Evolutionary conservation across 2,329 filamentous ascomycete species (phyloP).

Genomic region (Talaromyces sp.): DNA sequence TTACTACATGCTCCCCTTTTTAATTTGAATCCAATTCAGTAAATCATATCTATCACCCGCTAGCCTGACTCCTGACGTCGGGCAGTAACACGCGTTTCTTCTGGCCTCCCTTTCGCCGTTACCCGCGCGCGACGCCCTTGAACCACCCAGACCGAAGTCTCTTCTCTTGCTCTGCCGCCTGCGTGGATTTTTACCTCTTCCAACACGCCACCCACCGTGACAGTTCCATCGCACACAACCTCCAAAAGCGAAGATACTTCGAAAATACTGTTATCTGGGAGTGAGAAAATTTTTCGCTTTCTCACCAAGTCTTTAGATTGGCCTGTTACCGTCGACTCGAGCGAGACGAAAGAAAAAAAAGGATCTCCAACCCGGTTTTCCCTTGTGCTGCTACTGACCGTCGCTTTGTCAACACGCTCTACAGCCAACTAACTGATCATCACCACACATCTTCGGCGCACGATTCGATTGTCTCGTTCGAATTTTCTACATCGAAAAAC

Average conservation of each 20-base stretch:
- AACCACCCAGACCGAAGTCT: not conserved
- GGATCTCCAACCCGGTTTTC: not conserved
- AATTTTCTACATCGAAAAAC: not conserved
- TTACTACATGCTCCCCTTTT: not conserved
- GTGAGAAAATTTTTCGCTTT: not conserved
- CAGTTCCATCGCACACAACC: not conserved
- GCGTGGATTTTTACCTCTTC: not conserved
- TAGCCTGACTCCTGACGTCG: not conserved
- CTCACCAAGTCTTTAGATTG: not conserved
- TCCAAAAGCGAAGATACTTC: not conserved
- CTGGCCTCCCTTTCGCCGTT: not conserved
- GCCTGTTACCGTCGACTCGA: not conserved
- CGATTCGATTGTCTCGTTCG: not conserved
- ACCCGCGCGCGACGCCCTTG: conserved; percentile 6
- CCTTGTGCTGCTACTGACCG: conserved; percentile 2
- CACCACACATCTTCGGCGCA: conserved; percentile 3
- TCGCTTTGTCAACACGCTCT: not conserved
- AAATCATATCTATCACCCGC: not conserved
- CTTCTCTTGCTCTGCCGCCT: not conserved
- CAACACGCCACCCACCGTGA: conserved; percentile 6
- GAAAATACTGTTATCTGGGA: not conserved
- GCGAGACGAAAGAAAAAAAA: not conserved
- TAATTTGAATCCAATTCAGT: not conserved
- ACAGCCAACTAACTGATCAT: not conserved
- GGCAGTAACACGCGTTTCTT: conserved; percentile 3